Base-by-base conservation (phyloP, 768 basidiomycete genomes). In the Leucogyrophana mollusca region DNA sequence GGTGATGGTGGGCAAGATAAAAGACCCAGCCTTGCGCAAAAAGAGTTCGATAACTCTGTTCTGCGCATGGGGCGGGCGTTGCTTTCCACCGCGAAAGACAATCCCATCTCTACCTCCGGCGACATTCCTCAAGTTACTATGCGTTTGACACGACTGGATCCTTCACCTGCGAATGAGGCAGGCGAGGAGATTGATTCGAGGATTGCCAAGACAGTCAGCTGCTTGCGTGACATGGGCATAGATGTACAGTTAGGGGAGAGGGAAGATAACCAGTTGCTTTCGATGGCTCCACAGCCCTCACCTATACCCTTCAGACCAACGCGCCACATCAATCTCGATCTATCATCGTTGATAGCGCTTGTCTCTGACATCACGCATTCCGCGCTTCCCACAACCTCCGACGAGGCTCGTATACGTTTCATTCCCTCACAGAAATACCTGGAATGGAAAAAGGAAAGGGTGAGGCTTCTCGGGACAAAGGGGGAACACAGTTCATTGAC, bases 301-400 rank as follows among this genome's bases (percentile, higher is more conserved):
- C 20, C 57, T 41, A 21, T 50, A 13, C 50, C 58, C 37, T 60
- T 76, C 30, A 46, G 60, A 9, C 87, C 85, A 1, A 87, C 86
- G 0, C 55, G 56, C 5, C 68, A 74, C 39, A 73, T 95, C 64
- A 89, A 92, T 53, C 76, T 94, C 25, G 93, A 95, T 58, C 73
- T 95, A 9, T 93, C 90, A 1, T 75, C 87, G 1, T 76, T 95
- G 37, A 86, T 95, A 44, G 91, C 93, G 0, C 74, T 94, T 22
- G 76, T 89, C 34, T 90, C 88, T 9, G 90, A 91, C 51, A 80
- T 90, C 42, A 85, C 87, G 0, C 91, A 94, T 62, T 72, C 83
- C 0, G 71, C 76, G 1, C 69, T 91, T 0, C 92, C 91, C 0
- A 34, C 49, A 1, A 71, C 74, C 0, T 53, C 74, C 0, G 76